Conservation (phyloP, 306 rosid genomes). For the Corylus avellana region DNA sequence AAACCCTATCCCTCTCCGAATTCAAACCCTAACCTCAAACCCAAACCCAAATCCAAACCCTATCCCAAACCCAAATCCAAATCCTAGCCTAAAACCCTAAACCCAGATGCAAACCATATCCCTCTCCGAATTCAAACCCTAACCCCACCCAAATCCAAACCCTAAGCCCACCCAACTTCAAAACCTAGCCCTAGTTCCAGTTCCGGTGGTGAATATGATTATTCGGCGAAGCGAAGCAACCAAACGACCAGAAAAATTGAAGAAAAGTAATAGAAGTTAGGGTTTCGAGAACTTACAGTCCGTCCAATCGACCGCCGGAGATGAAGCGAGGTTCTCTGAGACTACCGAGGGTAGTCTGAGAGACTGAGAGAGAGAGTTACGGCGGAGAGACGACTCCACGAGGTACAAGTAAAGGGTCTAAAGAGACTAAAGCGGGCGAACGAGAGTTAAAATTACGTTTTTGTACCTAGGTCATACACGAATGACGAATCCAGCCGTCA, state of each 20-base stretch:
- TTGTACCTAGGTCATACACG: too few relatives aligned
- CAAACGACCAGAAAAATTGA: not conserved
- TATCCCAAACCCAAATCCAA: not conserved
- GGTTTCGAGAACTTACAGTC: conserved; percentile 29
- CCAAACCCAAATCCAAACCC: not conserved
- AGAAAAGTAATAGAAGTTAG: not conserved
- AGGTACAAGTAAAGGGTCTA: too few relatives aligned
- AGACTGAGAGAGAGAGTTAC: not conserved
- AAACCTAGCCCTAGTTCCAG: not conserved
- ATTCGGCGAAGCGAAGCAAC: not conserved
- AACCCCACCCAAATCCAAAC: not conserved
- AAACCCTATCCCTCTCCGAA: not conserved
- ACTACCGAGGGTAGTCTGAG: not conserved
- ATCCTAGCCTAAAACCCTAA: not conserved
- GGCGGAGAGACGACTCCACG: too few relatives aligned
- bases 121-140: not conserved
- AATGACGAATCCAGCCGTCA: too few relatives aligned
- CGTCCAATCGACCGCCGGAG: conserved; percentile 7
- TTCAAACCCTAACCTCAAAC: not conserved
- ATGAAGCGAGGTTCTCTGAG: not conserved
- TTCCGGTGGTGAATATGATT: not conserved
- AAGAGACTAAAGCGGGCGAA: too few relatives aligned
- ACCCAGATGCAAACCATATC: too few relatives aligned
- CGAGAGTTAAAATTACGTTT: too few relatives aligned
- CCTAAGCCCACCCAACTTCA: not conserved